Evolutionary conservation across 257 asterid species (phyloP), one percentile per base, ranked within the genome.

Genomic region (Lycium barbarum): DNA sequence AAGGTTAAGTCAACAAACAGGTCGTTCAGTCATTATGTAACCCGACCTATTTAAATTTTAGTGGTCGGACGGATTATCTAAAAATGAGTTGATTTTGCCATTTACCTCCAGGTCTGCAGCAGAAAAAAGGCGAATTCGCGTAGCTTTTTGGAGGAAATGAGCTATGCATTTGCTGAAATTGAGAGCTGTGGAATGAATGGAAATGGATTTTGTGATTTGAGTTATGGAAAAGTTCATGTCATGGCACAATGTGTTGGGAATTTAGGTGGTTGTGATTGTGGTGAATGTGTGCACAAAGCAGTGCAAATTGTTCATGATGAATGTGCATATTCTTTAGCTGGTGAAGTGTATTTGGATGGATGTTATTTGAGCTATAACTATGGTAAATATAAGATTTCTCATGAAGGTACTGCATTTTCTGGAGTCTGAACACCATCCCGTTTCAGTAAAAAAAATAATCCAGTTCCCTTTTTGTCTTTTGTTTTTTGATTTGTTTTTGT

Each of bases 231-330:
- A 7, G 26, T 87, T 13, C 87, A 83, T 33, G 91, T 90, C 15
- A 73, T 67, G 81, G 89, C 91, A 2, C 93, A 94, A 85, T 94
- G 98, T 70, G 91, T 82, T 3, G 96, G 88, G 88, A 88, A 86
- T 72, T 84, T 92, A 45, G 67, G 92, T 59, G 78, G 20, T 0
- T 94, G 98, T 17, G 95, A 90, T 68, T 94, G 98, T 57, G 94
- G 91, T 7, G 91, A 79, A 84, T 93, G 97, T 49, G 90, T 92
- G 43, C 85, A 47, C 49, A 87, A 35, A 57, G 98, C 97, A 1
- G 86, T 82, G 71, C 78, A 88, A 83, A 85, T 91, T 78, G 95
- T 83, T 40, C 90, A 85, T 51, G 91, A 86, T 36, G 91, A 89
- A 81, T 94, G 97, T 68, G 87, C 90, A 5, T 86, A 89, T 82